phyloP scores from a whole-genome alignment of 345 rosid species.

The Lagerstroemia speciosa region DNA sequence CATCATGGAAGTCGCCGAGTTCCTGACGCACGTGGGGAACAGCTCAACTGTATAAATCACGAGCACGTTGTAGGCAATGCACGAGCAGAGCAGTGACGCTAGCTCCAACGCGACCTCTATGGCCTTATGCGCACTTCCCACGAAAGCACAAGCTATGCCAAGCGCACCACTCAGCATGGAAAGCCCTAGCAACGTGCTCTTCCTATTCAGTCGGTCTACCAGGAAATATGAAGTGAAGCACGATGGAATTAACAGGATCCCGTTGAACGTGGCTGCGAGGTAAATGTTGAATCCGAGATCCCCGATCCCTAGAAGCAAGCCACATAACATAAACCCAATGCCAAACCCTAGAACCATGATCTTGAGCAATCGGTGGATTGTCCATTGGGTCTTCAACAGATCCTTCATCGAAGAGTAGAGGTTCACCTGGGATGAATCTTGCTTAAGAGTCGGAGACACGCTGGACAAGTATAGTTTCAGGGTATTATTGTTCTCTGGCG shows the following conservation, averaged over 20 bases:
- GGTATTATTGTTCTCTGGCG: background rate
- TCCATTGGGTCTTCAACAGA: constrained; percentile 18
- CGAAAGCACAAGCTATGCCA: constrained; percentile 23
- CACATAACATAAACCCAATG: constrained; percentile 35
- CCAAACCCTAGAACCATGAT: constrained; percentile 33
- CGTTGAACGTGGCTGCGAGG: constrained; percentile 37
- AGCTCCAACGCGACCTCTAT: constrained; percentile 34
- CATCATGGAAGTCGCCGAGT: constrained; percentile 53
- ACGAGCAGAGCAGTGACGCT: constrained; percentile 36
- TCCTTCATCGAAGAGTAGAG: constrained; percentile 14
- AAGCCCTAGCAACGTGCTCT: constrained; percentile 23
- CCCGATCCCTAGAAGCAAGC: constrained; percentile 34
- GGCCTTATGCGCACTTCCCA: constrained; percentile 1
- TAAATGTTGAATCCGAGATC: constrained; percentile 29
- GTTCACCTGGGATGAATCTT: background rate
- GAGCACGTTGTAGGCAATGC: constrained; percentile 29
- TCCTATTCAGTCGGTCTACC: constrained; percentile 25
- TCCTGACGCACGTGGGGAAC: constrained; percentile 56
- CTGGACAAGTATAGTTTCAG: background rate
- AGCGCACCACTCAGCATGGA: constrained; percentile 23
- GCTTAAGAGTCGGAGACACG: background rate
- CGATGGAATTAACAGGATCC: constrained; percentile 30
- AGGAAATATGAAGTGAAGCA: constrained; percentile 22
- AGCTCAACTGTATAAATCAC: constrained; percentile 46
- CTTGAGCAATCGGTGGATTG: constrained; percentile 5